These are phyloP conservation scores for Aristolochia contorta DNA, from an alignment of 164 flowering plant species.

Conservation along the genomic window DNA sequence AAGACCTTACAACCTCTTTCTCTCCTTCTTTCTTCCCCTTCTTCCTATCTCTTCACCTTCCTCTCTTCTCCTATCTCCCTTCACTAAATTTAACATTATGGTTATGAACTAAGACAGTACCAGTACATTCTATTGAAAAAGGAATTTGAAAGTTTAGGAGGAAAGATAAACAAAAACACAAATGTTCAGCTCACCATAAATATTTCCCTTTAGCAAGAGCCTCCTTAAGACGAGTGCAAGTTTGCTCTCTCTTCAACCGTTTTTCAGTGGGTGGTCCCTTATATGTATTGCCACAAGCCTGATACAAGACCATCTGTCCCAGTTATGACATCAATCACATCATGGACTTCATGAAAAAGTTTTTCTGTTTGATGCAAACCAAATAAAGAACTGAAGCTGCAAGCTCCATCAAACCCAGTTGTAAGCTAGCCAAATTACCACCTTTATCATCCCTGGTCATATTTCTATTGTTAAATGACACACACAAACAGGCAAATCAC, in stretches of 20 bases:
- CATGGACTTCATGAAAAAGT: neutral
- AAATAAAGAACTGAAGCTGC: constrained; percentile 66
- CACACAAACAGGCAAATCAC: too few species aligned
- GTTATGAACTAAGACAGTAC: neutral
- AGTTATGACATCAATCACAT: neutral
- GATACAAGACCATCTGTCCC: constrained; percentile 8
- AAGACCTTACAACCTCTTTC: too few species aligned
- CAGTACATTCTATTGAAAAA: neutral
- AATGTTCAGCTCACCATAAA: constrained; percentile 53
- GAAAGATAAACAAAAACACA: neutral
- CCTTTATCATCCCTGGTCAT: constrained; percentile 53
- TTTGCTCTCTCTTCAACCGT: constrained; percentile 53
- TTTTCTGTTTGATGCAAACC: constrained; percentile 25
- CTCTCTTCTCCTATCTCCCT: too few species aligned
- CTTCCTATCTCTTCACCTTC: too few species aligned
- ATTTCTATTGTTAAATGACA: constrained; percentile 15
- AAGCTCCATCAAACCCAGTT: constrained; percentile 63
- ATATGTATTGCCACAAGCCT: constrained; percentile 50
- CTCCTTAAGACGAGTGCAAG: constrained; percentile 45
- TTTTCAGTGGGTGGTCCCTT: constrained; percentile 42
- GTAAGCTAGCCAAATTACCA: constrained; percentile 43
- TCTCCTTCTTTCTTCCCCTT: too few species aligned
- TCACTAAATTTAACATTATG: too few species aligned
- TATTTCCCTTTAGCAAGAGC: constrained; percentile 71
- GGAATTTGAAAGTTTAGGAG: neutral